A percentile compares a stretch with the other conserved stretches of the same genome.
Evolutionary conservation across 2,329 filamentous ascomycete genomes (phyloP).

Genomic region (Atkinsonella texensis): DNA sequence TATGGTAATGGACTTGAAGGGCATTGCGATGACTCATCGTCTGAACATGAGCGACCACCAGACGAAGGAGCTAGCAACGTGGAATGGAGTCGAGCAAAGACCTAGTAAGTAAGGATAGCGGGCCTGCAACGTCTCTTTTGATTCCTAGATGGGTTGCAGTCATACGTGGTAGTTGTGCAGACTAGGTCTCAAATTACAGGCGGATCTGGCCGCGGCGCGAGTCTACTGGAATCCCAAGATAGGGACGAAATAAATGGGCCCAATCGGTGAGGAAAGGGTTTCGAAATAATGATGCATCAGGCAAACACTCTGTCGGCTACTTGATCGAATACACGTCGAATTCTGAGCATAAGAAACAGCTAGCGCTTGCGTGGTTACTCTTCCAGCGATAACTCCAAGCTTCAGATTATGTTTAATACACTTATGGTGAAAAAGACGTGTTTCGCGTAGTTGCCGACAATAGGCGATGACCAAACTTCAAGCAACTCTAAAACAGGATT

Average conservation of each 20-base stretch:
- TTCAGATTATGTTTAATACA: background rate
- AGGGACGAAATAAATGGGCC: background rate
- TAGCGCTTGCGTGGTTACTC: background rate
- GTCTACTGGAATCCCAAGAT: background rate
- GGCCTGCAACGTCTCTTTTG: too few species aligned
- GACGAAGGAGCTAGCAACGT: conserved; percentile 9
- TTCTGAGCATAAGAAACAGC: background rate
- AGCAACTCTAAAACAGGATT: too few species aligned
- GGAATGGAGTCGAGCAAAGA: conserved; percentile 6
- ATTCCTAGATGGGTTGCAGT: too few species aligned
- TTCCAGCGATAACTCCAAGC: background rate
- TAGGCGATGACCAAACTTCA: too few species aligned
- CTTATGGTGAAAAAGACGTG: background rate
- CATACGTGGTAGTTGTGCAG: too few species aligned
- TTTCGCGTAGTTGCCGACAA: background rate
- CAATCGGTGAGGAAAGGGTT: conserved; percentile 5
- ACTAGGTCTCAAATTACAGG: background rate
- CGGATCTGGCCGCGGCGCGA: background rate
- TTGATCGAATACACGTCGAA: background rate
- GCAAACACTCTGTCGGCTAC: background rate
- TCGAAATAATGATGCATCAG: background rate
- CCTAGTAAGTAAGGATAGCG: conserved; percentile 4
- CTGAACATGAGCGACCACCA: conserved; percentile 6
- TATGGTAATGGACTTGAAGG: conserved; percentile 24
- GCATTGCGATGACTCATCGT: conserved; percentile 13